These are phyloP conservation scores for Capronia coronata DNA, from an alignment of 2,329 filamentous ascomycete genomes.

Conservation along the genomic window DNA sequence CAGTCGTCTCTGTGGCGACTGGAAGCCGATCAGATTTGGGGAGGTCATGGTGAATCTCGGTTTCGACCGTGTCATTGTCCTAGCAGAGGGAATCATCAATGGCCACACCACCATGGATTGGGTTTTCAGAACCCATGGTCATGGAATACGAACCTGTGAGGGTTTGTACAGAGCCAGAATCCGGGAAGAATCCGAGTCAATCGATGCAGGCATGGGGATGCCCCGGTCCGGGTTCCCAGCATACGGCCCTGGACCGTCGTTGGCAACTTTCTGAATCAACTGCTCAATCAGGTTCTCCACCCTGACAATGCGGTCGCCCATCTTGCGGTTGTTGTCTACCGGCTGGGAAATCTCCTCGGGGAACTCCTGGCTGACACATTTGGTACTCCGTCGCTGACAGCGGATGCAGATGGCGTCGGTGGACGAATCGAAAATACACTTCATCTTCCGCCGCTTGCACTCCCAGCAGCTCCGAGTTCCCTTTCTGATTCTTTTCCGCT, in stretches of 20 bases:
- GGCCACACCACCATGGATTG: no score
- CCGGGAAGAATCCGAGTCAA: background rate
- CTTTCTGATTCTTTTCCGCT: conserved; percentile 46
- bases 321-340: background rate
- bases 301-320: no score
- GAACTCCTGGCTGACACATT: conserved; percentile 28
- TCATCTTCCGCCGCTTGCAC: conserved; percentile 49
- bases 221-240: no score
- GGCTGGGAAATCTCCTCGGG: background rate
- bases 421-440: conserved; percentile 42
- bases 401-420: conserved; percentile 40
- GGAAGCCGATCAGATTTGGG: background rate
- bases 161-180: background rate
- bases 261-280: no score
- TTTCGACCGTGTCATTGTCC: no score
- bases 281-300: no score
- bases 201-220: background rate
- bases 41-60: no score
- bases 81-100: no score
- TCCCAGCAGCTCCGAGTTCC: conserved; percentile 55
- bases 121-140: no score
- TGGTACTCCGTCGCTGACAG: conserved; percentile 41
- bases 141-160: no score
- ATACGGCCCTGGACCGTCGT: no score
- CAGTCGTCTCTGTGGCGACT: background rate